Evolutionary conservation across 805 yeast genomes (phyloP), one percentile per base, ranked within the genome.

Genomic region (Yamadazyma insecticola): DNA sequence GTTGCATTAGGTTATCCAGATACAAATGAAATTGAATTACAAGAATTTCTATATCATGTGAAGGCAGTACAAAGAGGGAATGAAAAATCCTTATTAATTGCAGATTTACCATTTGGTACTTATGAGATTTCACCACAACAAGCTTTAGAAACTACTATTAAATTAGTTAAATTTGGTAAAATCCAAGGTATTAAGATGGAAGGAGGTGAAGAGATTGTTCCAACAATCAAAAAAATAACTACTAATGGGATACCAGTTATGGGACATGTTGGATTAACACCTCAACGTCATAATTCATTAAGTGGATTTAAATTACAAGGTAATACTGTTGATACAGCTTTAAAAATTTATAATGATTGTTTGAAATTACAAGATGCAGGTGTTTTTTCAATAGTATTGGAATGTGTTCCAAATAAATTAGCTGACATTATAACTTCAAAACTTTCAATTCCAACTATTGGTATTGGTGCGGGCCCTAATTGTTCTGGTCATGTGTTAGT

Each of bases 231-330:
- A 35, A 70, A 69, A 37, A 56, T 90, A 13, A 67, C 78, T 1
- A 51, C 68, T 4, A 64, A 80, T 12, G 97, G 97, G 1, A 78
- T 90, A 7, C 95, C 97, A 0, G 88, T 88, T 2, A 70, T 86
- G 60, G 97, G 94, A 1, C 98, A 90, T 55, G 75, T 86, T 18
- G 98, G 98, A 0, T 63, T 90, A 19, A 86, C 95, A 4, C 98
- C 98, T 2, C 97, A 92, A 53, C 72, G 85, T 25, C 78, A 78
- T 39, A 76, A 85, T 41, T 52, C 85, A 0, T 51, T 83, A 10
- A 89, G 96, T 13, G 98, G 98, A 1, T 90, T 81, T 58, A 82
- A 78, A 55, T 81, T 85, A 1, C 98, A 90, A 54, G 97, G 95
- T 0, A 73, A 63, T 37, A 63, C 76, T 0, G 58, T 63, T 0